Conservation (phyloP, 139 green algal species). For the Chlorella sp. region DNA sequence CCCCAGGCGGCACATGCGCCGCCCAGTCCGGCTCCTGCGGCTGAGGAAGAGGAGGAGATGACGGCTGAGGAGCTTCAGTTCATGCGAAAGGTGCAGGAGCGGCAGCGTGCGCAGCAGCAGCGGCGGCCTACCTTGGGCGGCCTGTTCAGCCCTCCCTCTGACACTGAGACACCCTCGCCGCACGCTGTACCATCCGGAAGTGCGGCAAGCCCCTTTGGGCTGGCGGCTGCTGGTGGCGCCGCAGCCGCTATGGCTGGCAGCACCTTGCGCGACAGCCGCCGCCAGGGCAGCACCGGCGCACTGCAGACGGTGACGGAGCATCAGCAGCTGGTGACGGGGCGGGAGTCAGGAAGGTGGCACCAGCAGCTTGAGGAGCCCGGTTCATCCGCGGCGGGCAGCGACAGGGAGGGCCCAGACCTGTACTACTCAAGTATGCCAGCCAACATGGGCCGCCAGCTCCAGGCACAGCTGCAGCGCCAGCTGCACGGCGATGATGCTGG, state of each 20-base stretch:
- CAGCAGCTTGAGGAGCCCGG: not conserved
- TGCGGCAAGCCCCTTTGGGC: no score
- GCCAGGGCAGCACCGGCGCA: not conserved
- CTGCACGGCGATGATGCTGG: not conserved
- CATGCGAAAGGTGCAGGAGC: constrained; percentile 15
- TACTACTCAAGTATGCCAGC: constrained; percentile 45
- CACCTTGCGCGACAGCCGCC: not conserved
- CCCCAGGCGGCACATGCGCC: not conserved
- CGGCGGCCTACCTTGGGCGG: constrained; percentile 9
- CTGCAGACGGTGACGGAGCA: constrained; percentile 17
- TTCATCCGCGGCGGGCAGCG: not conserved
- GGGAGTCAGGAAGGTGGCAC: not conserved
- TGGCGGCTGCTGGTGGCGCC: not conserved
- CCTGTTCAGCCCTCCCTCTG: not conserved
- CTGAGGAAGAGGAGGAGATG: not conserved
- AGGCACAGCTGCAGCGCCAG: not conserved
- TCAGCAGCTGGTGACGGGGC: no score
- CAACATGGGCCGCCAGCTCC: constrained; percentile 1
- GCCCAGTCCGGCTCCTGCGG: no score
- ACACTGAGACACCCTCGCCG: not conserved
- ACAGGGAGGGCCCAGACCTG: not conserved
- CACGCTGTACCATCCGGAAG: no score
- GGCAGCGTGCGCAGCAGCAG: constrained; percentile 6
- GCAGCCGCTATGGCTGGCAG: no score
- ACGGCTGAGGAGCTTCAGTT: not conserved